Conservation (phyloP, 495 filamentous ascomycete genomes). For the Lasiosphaeriaceae sp. region DNA sequence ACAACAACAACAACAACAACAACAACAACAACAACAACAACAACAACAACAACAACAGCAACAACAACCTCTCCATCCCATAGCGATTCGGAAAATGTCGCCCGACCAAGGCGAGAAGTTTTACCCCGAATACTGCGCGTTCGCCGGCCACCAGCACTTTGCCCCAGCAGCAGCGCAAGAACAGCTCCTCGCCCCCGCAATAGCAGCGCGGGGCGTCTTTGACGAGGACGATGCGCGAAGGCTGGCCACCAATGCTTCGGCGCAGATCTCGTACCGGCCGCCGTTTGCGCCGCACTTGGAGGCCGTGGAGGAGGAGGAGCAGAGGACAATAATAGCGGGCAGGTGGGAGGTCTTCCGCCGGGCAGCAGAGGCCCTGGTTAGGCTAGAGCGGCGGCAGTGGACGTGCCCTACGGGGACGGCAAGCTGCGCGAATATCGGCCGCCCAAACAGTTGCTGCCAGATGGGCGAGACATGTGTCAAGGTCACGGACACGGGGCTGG, state of each 20-base stretch:
- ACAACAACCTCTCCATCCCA: conserved; percentile 36
- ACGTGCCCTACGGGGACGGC: conserved; percentile 68
- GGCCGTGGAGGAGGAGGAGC: not conserved
- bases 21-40: too few species aligned
- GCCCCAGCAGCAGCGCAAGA: conserved; percentile 13
- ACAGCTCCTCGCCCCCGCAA: not conserved
- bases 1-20: too few species aligned
- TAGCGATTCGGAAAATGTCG: conserved; percentile 68
- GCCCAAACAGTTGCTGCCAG: conserved; percentile 73
- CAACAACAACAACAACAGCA: too few species aligned
- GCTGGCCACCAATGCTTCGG: conserved; percentile 27
- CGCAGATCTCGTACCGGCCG: conserved; percentile 25
- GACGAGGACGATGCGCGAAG: conserved; percentile 19
- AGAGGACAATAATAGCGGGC: not conserved
- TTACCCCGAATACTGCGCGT: conserved; percentile 58
- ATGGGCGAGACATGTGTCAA: conserved; percentile 62
- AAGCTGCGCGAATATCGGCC: conserved; percentile 63
- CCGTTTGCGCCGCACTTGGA: conserved; percentile 33
- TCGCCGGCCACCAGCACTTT: conserved; percentile 21
- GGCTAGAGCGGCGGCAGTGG: conserved; percentile 54
- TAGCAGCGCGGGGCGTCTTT: conserved; percentile 14
- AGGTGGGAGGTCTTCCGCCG: conserved; percentile 16
- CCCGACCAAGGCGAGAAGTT: conserved; percentile 83
- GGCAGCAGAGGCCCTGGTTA: conserved; percentile 32
- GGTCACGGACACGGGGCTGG: conserved; percentile 68